Evolutionary conservation across 495 filamentous ascomycete species (phyloP), one percentile per base, ranked within the genome.

Genomic region (Aspergillus carlsbadensis): DNA sequence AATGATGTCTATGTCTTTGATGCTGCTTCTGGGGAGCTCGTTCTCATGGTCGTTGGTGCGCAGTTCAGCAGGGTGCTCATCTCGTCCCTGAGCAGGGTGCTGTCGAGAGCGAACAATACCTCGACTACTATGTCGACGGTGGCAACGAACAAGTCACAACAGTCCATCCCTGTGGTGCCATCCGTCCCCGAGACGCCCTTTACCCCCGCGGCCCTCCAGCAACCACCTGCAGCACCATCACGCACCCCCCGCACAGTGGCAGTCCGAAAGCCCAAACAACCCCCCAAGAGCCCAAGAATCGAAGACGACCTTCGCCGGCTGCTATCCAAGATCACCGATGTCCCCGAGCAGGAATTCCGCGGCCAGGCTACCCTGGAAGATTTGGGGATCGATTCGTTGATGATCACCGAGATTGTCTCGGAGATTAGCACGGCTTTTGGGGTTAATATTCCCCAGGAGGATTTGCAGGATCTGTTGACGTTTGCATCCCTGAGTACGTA

Each of bases 341-440:
- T 72, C 18, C 51, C 63, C 31, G 35, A 52, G 5, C 46, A 60
- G 10, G 54, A 65, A 1, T 21, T 73, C n/a, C 39, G 55, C n/a
- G n/a, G 6, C n/a, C 40, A 54, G 0, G 59, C 58, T 7, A 60
- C 53, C 20, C 37, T 70, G 37, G 51, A 68, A 6, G 65, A 75
- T 3, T 46, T 78, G 7, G 72, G 75, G 2, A 72, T 77, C 15
- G 75, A 78, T 57, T 78, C 75, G 5, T 54, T 79, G 10, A 66
- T 77, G 65, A 59, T 60, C 11, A 78, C 63, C 2, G 76, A 79
- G 58, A 63, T 78, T 6, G 37, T 74, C 1, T 45, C 41, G 13
- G 73, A 76, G 17, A 69, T 78, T 26, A 45, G 43, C 11, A 62
- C 52, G 24, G 35, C 36, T 3, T 69, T 68, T 35, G 37, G 53